Evolutionary conservation across 2,329 filamentous ascomycete genomes (phyloP), one percentile per base, ranked within the genome.

Genomic region (Sclerotinia sclerotiorum): DNA sequence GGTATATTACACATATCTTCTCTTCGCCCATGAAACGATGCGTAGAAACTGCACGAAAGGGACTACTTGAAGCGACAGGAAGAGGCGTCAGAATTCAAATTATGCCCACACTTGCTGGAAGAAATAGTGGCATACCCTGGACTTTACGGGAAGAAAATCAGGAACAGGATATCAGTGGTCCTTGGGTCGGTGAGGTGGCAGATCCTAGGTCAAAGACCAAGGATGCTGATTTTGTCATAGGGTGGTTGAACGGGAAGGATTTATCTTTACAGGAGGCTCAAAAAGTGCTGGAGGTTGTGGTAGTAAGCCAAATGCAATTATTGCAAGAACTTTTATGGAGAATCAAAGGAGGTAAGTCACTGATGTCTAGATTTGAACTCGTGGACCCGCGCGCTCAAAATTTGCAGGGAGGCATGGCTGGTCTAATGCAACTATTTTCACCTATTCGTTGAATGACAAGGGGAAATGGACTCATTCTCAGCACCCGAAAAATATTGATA

Each of bases 1-100:
- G 44, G 0, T 32, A 65, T 19, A 55, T 55, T 11, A 46, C 62
- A n/a, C 35, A 55, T n/a, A 55, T 65, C 17, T 55, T 65, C n/a
- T 65, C 35, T 10, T 65, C 49, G 17, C 62, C 62, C 7, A 65
- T 65, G 49, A 55, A 44, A 46, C 35, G 62, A 17, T 65, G 49
- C 13, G 21, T 55, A 19, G 24, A 55, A 44, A 65, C 62, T 42
- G 62, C 62, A 11, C 48, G 49, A n/a, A 54, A 55, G 8, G 62
- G 62, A n/a, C 32, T 65, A 21, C 62, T n/a, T 8, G 49, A 55
- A 6, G 62, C 11, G 24, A 65, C 24, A 21, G n/a, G 21, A 2
- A 44, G 62, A n/a, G 62, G 62, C 7, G 21, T n/a, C 8, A 21
- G 6, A 11, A 55, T 65, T 29, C 21, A 54, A 24, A 21, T 29